Percentiles rank a stretch among this genome's conserved stretches.
Conservation (phyloP, 1,284 basidiomycete genomes). For the Entoloma clypeatum region DNA sequence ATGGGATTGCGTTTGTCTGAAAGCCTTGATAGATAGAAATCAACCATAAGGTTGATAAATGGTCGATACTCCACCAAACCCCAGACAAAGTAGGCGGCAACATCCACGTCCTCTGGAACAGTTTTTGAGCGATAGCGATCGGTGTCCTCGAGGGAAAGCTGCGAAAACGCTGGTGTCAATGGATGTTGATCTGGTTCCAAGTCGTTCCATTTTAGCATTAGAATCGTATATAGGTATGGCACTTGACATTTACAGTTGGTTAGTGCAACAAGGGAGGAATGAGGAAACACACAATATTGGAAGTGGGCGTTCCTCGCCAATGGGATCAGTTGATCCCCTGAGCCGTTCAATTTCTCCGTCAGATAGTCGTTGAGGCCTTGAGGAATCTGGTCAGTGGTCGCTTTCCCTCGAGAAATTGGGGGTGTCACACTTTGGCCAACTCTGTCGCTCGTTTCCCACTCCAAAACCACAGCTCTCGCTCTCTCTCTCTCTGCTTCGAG, state of each 20-base stretch:
- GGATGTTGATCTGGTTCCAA: not conserved
- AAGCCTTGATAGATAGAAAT: not conserved
- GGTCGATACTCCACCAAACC: not conserved
- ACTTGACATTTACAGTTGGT: conserved; percentile 2
- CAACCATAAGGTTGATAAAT: not conserved
- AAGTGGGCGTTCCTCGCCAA: not conserved
- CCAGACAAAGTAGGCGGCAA: not conserved
- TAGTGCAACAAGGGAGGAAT: not conserved
- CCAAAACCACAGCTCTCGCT: not conserved
- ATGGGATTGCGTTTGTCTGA: not conserved
- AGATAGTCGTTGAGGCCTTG: not conserved
- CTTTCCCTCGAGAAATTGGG: not conserved
- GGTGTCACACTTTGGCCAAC: not conserved
- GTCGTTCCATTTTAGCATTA: not conserved
- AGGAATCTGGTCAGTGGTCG: not conserved
- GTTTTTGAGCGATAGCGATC: not conserved
- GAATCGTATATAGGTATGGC: not conserved
- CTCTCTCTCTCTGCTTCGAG: not conserved
- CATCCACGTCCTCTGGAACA: not conserved
- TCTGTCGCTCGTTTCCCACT: not conserved
- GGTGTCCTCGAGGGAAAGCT: not conserved
- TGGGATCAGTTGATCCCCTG: not conserved
- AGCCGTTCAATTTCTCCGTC: not conserved
- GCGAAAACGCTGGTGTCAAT: not conserved
- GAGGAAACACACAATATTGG: not conserved